These are phyloP conservation scores for Calonectria fujianensis DNA, from an alignment of 2,329 filamentous ascomycete species.

Conservation along the genomic window DNA sequence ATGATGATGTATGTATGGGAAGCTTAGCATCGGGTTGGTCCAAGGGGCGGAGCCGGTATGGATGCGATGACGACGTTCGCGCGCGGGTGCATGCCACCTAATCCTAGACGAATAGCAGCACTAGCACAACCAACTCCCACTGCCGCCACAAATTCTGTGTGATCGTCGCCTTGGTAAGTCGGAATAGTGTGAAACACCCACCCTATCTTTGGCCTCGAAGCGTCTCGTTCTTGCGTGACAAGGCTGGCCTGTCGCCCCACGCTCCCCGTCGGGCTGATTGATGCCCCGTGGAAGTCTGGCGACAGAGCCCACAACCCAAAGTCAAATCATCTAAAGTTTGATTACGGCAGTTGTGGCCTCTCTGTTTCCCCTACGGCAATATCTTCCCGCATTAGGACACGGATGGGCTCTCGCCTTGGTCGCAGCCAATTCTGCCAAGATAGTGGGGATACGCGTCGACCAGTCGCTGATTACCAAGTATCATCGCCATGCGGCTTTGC, in stretches of 20 bases:
- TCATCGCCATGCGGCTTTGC: not conserved
- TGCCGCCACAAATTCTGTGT: not conserved
- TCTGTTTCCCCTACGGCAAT: not conserved
- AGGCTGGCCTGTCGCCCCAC: slow-evolving; percentile 1
- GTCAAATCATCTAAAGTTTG: slow-evolving; percentile 3
- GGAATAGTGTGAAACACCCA: not conserved
- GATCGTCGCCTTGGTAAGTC: not conserved
- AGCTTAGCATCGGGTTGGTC: not conserved
- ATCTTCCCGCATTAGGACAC: not conserved
- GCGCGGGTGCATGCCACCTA: slow-evolving; percentile 1
- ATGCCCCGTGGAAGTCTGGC: not conserved
- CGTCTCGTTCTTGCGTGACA: not conserved
- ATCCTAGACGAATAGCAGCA: not conserved
- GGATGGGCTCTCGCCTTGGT: not conserved
- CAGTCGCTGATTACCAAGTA: not conserved
- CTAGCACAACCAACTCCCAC: not conserved
- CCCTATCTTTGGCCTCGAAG: not conserved
- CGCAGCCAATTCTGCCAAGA: not conserved
- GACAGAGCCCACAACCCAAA: slow-evolving; percentile 1
- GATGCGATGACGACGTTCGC: slow-evolving; percentile 16
- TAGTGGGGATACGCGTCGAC: not conserved
- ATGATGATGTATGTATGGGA: not conserved
- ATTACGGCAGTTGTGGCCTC: not conserved
- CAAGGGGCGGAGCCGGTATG: slow-evolving; percentile 14
- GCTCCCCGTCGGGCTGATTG: slow-evolving; percentile 11